Evolutionary conservation across 1,284 basidiomycete species (phyloP).

Genomic region (Cryptococcus floricola): DNA sequence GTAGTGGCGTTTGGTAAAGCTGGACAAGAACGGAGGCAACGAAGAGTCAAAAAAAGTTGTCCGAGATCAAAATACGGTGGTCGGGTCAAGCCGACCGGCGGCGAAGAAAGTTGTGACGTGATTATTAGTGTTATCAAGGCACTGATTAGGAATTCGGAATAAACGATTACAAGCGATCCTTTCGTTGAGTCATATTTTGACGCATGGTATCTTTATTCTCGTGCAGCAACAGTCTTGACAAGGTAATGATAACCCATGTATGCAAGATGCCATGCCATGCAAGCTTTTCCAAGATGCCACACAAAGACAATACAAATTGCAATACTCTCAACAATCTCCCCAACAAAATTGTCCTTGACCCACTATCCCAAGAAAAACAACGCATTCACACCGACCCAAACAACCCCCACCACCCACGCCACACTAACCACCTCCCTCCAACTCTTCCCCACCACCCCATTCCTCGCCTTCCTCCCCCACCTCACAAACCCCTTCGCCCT

Average conservation of each 20-base stretch:
- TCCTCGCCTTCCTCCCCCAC: conserved; percentile 40
- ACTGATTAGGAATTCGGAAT: too few species aligned
- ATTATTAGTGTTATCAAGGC: too few species aligned
- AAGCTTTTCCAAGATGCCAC: not conserved
- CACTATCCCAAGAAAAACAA: conserved; percentile 29
- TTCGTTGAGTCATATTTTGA: too few species aligned
- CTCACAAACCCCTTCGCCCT: conserved; percentile 19
- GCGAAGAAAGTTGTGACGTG: not conserved
- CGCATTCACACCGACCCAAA: conserved; percentile 45
- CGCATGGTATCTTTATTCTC: too few species aligned
- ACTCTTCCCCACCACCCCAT: conserved; percentile 38
- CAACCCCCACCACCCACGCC: conserved; percentile 37
- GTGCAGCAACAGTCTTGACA: too few species aligned
- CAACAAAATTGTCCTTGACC: not conserved
- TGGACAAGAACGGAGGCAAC: not conserved
- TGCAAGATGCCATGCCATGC: too few species aligned
- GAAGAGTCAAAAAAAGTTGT: not conserved
- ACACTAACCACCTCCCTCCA: conserved; percentile 35
- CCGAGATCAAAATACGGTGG: too few species aligned
- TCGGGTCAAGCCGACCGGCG: not conserved
- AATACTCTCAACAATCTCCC: not conserved
- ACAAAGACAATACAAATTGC: too few species aligned
- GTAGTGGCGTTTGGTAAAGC: not conserved
- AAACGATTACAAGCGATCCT: too few species aligned
- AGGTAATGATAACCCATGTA: too few species aligned